These are phyloP conservation scores for Phytophthora palmivora DNA, from an alignment of 352 stramenopile genomes.

Conservation along the genomic window DNA sequence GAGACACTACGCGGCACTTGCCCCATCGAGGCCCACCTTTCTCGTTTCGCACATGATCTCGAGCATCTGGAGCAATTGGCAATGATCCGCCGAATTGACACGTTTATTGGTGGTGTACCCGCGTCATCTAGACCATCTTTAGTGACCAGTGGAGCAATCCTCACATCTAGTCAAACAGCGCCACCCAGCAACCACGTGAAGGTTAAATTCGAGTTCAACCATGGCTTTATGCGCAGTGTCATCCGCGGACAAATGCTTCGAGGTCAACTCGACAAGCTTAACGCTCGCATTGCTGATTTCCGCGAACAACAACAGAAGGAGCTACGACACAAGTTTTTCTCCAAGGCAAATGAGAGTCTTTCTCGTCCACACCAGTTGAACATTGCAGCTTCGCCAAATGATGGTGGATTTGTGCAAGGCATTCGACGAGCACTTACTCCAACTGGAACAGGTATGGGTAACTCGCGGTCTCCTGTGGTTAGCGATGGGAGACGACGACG, in stretches of 20 bases:
- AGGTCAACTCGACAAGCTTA: slow-evolving; percentile 85
- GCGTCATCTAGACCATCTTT: slow-evolving; percentile 29
- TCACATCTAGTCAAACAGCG: slow-evolving; percentile 27
- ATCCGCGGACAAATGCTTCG: slow-evolving; percentile 85
- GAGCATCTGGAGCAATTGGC: slow-evolving; percentile 75
- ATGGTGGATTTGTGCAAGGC: slow-evolving; percentile 22
- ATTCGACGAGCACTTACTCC: slow-evolving; percentile 45
- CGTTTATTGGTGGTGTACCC: slow-evolving; percentile 74
- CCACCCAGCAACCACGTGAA: slow-evolving; percentile 51
- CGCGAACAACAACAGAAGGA: slow-evolving; percentile 81
- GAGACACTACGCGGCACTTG: slow-evolving; percentile 72
- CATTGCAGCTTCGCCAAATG: slow-evolving; percentile 16
- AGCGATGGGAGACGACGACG: slow-evolving; percentile 3
- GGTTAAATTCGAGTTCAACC: slow-evolving; percentile 86
- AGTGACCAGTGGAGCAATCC: slow-evolving; percentile 5
- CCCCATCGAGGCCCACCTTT: slow-evolving; percentile 77
- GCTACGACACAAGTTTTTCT: slow-evolving; percentile 78
- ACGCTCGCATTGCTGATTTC: slow-evolving; percentile 68
- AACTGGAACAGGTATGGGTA: slow-evolving; percentile 28
- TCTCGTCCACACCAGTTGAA: slow-evolving; percentile 46
- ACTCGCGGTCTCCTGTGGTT: slow-evolving; percentile 24
- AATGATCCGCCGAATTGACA: slow-evolving; percentile 84
- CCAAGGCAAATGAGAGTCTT: slow-evolving; percentile 73
- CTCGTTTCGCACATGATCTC: slow-evolving; percentile 69
- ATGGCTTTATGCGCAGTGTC: slow-evolving; percentile 89